These are phyloP conservation scores for Heracleum sosnowskyi DNA, from an alignment of 129 eudicot genomes.

Conservation along the genomic window DNA sequence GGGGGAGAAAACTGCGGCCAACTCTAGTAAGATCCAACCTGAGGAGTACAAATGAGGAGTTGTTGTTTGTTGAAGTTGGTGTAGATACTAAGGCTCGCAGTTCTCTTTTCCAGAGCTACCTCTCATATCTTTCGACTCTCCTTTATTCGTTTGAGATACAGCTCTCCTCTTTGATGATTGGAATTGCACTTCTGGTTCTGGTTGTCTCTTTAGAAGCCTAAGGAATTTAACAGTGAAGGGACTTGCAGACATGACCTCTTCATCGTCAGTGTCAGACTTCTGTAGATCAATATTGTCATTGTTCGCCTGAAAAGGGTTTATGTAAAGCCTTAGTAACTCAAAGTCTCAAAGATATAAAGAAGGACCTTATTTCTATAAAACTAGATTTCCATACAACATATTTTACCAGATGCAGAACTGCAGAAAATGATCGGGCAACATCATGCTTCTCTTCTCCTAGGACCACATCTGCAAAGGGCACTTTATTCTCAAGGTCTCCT, in stretches of 20 bases:
- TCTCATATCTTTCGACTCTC: not conserved
- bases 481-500: slow-evolving; percentile 21
- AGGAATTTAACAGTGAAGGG: slow-evolving; percentile 57
- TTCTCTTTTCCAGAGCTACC: not conserved
- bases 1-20: not conserved
- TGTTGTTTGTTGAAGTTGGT: not conserved
- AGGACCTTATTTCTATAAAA: not conserved
- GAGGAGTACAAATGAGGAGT: not conserved
- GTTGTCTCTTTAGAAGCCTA: slow-evolving; percentile 28
- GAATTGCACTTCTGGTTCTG: slow-evolving; percentile 35
- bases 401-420: slow-evolving; percentile 80
- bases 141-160: not conserved
- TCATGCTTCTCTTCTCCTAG: slow-evolving; percentile 78
- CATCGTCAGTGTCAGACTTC: slow-evolving; percentile 14
- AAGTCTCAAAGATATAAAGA: not conserved
- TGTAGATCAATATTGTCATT: slow-evolving; percentile 67
- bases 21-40: not conserved
- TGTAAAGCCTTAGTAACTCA: not conserved
- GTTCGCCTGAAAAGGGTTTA: slow-evolving; percentile 25
- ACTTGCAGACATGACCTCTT: slow-evolving; percentile 32
- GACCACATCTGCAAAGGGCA: slow-evolving; percentile 65
- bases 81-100: not conserved
- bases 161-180: slow-evolving; percentile 61
- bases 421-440: slow-evolving; percentile 78
- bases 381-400: not conserved